Percentiles rank a stretch among this genome's conserved stretches.
These are phyloP conservation scores for Stemphylium beticola DNA, from an alignment of 2,329 filamentous ascomycete genomes.

Conservation along the genomic window DNA sequence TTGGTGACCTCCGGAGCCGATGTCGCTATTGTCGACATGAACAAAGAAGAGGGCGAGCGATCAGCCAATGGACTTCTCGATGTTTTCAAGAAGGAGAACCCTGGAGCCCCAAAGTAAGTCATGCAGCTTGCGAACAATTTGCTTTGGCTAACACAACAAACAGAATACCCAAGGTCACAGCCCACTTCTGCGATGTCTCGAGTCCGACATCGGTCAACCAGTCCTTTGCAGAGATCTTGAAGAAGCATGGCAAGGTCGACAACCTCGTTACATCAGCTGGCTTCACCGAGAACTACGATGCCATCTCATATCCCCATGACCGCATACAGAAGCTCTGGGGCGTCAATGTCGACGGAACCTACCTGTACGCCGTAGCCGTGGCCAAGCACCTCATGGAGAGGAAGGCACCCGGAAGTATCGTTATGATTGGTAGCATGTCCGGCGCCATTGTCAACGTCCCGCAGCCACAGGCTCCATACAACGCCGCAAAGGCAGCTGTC, in stretches of 20 bases:
- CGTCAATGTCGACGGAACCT: conserved; percentile 93
- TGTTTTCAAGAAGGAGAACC: conserved; percentile 80
- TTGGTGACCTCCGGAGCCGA: conserved; percentile 87
- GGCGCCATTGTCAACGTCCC: conserved; percentile 93
- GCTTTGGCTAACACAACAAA: conserved; percentile 2
- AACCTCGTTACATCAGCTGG: conserved; percentile 94
- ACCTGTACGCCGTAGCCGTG: conserved; percentile 82
- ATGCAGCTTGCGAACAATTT: background rate
- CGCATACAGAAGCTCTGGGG: conserved; percentile 92
- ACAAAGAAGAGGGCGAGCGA: conserved; percentile 83
- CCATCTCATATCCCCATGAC: conserved; percentile 87
- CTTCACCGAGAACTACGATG: conserved; percentile 95
- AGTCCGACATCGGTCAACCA: conserved; percentile 77
- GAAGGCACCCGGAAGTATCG: conserved; percentile 80
- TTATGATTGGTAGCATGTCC: conserved; percentile 96
- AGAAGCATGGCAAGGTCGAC: conserved; percentile 81
- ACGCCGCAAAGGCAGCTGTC: conserved; percentile 90
- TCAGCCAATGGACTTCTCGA: conserved; percentile 77
- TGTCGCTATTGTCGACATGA: conserved; percentile 91
- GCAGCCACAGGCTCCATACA: conserved; percentile 92
- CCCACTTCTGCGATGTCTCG: conserved; percentile 88
- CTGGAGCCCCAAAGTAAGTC: conserved; percentile 69
- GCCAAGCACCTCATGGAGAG: conserved; percentile 88
- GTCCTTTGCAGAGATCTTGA: conserved; percentile 73
- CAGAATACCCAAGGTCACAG: conserved; percentile 81